Conservation (phyloP, 208 protist genomes). For the Wallacemonas collosoma region DNA sequence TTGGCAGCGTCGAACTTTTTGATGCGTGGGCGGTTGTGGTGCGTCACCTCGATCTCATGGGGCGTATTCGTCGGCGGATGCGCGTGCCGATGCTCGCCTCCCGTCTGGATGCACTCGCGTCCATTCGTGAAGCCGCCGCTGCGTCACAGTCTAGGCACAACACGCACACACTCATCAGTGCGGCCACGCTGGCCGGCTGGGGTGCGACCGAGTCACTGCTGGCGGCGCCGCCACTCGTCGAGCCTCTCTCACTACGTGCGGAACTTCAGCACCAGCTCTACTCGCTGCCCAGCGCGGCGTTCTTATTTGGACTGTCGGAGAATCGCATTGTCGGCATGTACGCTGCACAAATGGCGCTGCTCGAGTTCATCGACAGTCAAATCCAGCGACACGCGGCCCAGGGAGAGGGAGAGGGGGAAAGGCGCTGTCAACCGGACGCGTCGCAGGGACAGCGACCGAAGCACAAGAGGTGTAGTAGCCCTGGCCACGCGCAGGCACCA, state of each 20-base stretch:
- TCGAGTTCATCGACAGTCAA: slow-evolving; percentile 54
- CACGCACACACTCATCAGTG: slow-evolving; percentile 20
- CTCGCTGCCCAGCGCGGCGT: slow-evolving; percentile 45
- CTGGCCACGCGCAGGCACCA: too few relatives aligned
- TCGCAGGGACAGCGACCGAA: too few relatives aligned
- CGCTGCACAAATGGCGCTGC: slow-evolving; percentile 63
- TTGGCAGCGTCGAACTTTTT: slow-evolving; percentile 26
- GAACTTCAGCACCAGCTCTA: slow-evolving; percentile 68
- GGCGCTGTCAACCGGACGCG: too few relatives aligned
- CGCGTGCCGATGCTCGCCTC: slow-evolving; percentile 78
- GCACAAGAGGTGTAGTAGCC: too few relatives aligned
- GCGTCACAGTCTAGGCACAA: slow-evolving; percentile 12
- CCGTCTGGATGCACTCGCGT: slow-evolving; percentile 73
- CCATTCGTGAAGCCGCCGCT: slow-evolving; percentile 43
- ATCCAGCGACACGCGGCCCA: neutral
- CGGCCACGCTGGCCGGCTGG: slow-evolving; percentile 52
- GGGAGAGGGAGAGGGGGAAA: neutral
- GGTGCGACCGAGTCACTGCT: slow-evolving; percentile 64
- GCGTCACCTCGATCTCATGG: slow-evolving; percentile 57
- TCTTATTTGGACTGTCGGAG: slow-evolving; percentile 69
- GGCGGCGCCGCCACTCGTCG: slow-evolving; percentile 33
- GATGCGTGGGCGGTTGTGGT: slow-evolving; percentile 54
- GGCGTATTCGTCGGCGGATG: slow-evolving; percentile 76
- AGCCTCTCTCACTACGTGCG: slow-evolving; percentile 40
- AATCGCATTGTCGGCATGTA: slow-evolving; percentile 72